phyloP scores from a whole-genome alignment of 768 basidiomycete species.

The Lactarius tabidus region DNA sequence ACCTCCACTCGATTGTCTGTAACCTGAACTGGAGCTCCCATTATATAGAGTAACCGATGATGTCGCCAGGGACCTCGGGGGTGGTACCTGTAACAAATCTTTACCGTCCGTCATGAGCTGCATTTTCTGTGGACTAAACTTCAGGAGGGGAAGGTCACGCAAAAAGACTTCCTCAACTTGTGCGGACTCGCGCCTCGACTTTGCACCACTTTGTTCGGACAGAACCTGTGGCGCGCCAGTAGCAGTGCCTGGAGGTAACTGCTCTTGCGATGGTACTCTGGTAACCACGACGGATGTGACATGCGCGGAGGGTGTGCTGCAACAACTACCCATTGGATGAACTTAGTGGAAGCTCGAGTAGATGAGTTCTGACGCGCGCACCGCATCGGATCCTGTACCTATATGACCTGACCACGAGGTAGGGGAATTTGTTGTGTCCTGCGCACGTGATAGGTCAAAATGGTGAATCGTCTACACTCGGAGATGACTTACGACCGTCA shows the following conservation, averaged over 20 bases:
- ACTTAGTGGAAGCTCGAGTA: not conserved
- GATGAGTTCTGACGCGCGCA: not conserved
- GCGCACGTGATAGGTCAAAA: too few relatives aligned
- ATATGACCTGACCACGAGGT: too few relatives aligned
- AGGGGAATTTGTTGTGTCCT: too few relatives aligned
- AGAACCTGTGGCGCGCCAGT: too few relatives aligned
- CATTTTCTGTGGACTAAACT: not conserved
- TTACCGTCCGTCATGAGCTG: not conserved
- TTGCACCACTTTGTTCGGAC: not conserved
- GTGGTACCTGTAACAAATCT: not conserved
- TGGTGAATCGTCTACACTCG: too few relatives aligned
- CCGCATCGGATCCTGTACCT: not conserved
- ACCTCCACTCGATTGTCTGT: not conserved
- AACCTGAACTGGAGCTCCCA: not conserved
- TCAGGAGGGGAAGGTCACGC: too few relatives aligned
- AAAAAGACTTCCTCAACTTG: not conserved
- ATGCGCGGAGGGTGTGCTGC: not conserved
- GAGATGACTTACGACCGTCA: too few relatives aligned
- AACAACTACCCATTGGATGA: not conserved
- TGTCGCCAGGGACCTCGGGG: not conserved
- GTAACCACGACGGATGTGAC: accelerated
- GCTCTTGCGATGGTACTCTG: not conserved
- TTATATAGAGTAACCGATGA: not conserved
- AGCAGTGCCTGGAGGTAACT: not conserved
- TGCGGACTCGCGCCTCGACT: not conserved